phyloP scores from a whole-genome alignment of 2,329 filamentous ascomycete genomes.

The Gliomastix tumulicola region DNA sequence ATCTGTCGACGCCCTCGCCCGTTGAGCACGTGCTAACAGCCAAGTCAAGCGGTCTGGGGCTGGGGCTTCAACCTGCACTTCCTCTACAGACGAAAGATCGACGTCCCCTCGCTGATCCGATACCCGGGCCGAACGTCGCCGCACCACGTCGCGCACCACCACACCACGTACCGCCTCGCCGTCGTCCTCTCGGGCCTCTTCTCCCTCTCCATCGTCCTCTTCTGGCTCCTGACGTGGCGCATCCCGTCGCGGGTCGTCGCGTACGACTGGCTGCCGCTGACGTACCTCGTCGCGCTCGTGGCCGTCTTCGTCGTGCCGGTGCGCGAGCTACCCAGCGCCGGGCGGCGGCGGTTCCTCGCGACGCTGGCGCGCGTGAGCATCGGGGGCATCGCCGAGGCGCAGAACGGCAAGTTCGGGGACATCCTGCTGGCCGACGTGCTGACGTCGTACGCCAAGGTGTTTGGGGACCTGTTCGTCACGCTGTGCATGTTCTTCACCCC shows the following conservation, averaged over 20 bases:
- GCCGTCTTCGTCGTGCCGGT: slow-evolving; percentile 68
- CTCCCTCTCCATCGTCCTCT: slow-evolving; percentile 63
- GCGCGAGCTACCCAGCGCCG: slow-evolving; percentile 58
- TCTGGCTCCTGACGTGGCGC: slow-evolving; percentile 76
- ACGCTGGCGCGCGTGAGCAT: slow-evolving; percentile 73
- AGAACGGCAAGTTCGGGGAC: slow-evolving; percentile 92
- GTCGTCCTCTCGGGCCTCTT: slow-evolving; percentile 68
- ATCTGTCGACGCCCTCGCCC: too few relatives aligned
- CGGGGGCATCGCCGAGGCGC: slow-evolving; percentile 77
- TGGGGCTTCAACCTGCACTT: slow-evolving; percentile 92
- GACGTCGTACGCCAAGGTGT: slow-evolving; percentile 89
- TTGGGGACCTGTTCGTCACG: slow-evolving; percentile 82
- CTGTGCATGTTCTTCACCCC: slow-evolving; percentile 83
- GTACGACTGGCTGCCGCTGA: slow-evolving; percentile 82
- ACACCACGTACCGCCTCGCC: slow-evolving; percentile 81
- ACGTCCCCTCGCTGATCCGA: slow-evolving; percentile 78
- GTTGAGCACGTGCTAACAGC: too few relatives aligned
- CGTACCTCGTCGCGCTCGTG: slow-evolving; percentile 68
- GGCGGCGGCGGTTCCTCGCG: slow-evolving; percentile 67
- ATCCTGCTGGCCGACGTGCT: slow-evolving; percentile 88
- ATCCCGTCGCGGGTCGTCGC: slow-evolving; percentile 61
- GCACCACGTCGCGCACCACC: slow-evolving; percentile 67
- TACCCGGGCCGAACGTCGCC: slow-evolving; percentile 71
- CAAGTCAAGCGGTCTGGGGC: slow-evolving; percentile 83
- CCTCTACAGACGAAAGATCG: slow-evolving; percentile 72